Base-by-base conservation (phyloP, 208 protist species). In the Leishmania aethiopica region DNA sequence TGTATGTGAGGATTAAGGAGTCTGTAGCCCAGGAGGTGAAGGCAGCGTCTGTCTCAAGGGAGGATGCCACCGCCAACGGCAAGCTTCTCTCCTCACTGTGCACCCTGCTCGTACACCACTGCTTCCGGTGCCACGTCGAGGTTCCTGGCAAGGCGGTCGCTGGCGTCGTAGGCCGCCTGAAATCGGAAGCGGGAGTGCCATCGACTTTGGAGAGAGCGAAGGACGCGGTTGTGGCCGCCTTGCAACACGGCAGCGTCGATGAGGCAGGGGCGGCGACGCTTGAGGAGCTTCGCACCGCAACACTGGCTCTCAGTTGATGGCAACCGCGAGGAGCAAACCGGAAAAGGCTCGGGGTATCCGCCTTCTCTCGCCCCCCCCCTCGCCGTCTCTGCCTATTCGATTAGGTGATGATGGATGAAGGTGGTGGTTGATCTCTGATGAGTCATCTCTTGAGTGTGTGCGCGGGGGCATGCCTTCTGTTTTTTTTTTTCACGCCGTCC, bases 131-230 rank as follows among this genome's bases (percentile, higher is more conserved):
- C 47, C 79, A 91, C 57, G 42, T 96, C 19, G 85, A 90, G 35
- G 22, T 96, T 3, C 89, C 91, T 37, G 93, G 93, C 4, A 89
- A 93, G 80, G 87, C 87, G 5, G 91, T 96, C 10, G 79, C 78
- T 45, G 86, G 85, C 25, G 89, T 92, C n/a, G 90, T 93, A n/a
- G 77, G 81, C 32, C 85, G 84, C 25, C 80, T 96, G 13, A 32
- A 40, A 11, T 81, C 76, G 55, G 91, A 93, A 73, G 47, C 72
- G 0, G 84, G 51, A 28, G 79, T 84, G 28, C 85, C 83, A 32
- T 64, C 42, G 35, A 85, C 57, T 32, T 81, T 94, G 25, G 83
- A 80, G 55, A 75, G 84, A 3, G 84, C 78, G 37, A 78, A 90
- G 60, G 86, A 91, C 7, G 64, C 81, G 37, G 88, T 96, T 13